These are phyloP conservation scores for Breynia disticha DNA, from an alignment of 441 rosid genomes.

Conservation along the genomic window DNA sequence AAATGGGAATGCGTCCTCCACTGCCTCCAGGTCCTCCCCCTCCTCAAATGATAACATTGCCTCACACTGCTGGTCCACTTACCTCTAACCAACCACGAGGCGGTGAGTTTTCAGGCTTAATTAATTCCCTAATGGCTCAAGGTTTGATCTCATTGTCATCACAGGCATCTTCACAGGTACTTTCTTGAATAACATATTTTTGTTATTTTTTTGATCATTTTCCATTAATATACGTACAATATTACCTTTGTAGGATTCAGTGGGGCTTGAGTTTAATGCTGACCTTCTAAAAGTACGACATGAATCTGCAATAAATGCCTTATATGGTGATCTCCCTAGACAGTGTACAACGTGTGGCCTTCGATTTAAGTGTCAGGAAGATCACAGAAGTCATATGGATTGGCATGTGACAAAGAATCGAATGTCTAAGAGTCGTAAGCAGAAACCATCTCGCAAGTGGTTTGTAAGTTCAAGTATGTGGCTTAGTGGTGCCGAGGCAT, in stretches of 20 bases:
- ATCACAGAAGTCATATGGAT: constrained; percentile 97
- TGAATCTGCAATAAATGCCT: constrained; percentile 64
- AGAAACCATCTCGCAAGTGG: constrained; percentile 93
- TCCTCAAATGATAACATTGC: constrained; percentile 35
- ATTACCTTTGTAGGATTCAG: constrained; percentile 45
- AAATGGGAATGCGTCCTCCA: constrained; percentile 43
- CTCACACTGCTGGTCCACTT: constrained; percentile 38
- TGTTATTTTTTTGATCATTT: neutral
- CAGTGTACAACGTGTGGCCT: constrained; percentile 97
- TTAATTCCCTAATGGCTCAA: constrained; percentile 79
- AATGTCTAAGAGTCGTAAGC: constrained; percentile 80
- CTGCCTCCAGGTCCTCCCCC: constrained; percentile 52
- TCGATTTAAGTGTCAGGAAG: constrained; percentile 88
- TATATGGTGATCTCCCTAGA: constrained; percentile 91
- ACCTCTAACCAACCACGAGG: no score
- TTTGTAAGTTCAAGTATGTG: constrained; percentile 92
- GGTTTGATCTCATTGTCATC: constrained; percentile 73
- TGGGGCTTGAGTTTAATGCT: constrained; percentile 68
- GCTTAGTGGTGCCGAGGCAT: constrained; percentile 98
- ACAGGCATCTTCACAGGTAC: constrained; percentile 64
- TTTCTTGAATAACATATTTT: constrained; percentile 10
- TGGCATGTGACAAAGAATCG: constrained; percentile 99
- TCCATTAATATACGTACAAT: constrained; percentile 14
- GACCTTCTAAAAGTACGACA: constrained; percentile 76
- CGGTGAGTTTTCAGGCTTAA: constrained; percentile 70